Percentiles rank a stretch among this genome's conserved stretches.
Evolutionary conservation across 768 basidiomycete species (phyloP).

Genomic region (Clitopilus passeckerianus): DNA sequence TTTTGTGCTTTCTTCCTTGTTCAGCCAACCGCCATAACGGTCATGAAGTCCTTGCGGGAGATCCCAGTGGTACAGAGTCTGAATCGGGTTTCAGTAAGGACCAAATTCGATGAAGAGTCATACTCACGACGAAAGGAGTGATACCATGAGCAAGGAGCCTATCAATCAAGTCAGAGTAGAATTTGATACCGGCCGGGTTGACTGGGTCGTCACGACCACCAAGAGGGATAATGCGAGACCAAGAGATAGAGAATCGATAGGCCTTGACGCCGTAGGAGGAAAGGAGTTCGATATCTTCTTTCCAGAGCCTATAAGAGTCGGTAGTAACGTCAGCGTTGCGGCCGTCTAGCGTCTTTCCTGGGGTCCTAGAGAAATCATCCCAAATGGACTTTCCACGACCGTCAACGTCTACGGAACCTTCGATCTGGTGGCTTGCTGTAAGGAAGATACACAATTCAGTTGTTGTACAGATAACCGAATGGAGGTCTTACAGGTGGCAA

Average conservation of each 20-base stretch:
- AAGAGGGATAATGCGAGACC: constrained; percentile 71
- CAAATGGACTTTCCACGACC: constrained; percentile 69
- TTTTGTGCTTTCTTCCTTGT: constrained; percentile 59
- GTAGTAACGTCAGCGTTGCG: constrained; percentile 65
- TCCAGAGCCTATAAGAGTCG: constrained; percentile 66
- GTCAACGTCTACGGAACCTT: constrained; percentile 56
- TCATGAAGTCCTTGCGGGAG: constrained; percentile 71
- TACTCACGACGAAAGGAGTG: constrained; percentile 53
- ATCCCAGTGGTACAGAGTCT: constrained; percentile 80
- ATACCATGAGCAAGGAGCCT: constrained; percentile 58
- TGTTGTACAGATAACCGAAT: constrained; percentile 1
- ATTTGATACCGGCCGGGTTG: constrained; percentile 64
- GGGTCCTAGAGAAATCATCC: constrained; percentile 64
- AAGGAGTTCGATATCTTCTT: constrained; percentile 60
- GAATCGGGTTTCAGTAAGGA: not conserved
- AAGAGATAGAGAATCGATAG: constrained; percentile 68
- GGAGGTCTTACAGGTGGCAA: constrained; percentile 53
- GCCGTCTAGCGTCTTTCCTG: constrained; percentile 68
- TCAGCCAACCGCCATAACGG: constrained; percentile 71
- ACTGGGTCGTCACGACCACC: constrained; percentile 71
- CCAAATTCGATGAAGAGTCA: not conserved
- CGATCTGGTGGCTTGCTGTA: constrained; percentile 67
- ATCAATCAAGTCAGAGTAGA: constrained; percentile 72
- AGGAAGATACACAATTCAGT: constrained; percentile 4
- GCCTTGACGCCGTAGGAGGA: constrained; percentile 60